Percentiles rank a stretch among this genome's conserved stretches.
phyloP scores from a whole-genome alignment of 2,329 filamentous ascomycete species.

The Hirsutella rhossiliensis region DNA sequence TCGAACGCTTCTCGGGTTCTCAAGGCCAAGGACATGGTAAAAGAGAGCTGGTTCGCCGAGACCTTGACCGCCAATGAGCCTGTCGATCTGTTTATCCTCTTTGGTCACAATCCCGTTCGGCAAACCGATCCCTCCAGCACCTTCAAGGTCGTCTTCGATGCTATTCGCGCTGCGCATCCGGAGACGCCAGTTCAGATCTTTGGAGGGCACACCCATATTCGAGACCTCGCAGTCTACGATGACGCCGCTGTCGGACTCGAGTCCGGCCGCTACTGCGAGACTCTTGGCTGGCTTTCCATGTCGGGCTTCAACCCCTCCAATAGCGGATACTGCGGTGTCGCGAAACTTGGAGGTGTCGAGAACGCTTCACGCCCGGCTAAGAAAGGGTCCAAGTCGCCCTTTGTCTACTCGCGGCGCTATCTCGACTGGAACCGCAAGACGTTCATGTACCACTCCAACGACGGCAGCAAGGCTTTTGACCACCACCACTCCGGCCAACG shows the following conservation, averaged over 20 bases:
- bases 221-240: constrained; percentile 54
- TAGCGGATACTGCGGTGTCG: constrained; percentile 25
- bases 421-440: constrained; percentile 58
- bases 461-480: constrained; percentile 37
- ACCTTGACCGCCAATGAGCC: constrained; percentile 39
- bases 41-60: constrained; percentile 47
- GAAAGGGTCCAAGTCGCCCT: constrained; percentile 23
- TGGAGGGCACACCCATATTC: constrained; percentile 52
- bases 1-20: constrained; percentile 50
- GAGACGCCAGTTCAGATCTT: constrained; percentile 52
- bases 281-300: constrained; percentile 54
- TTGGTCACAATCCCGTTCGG: constrained; percentile 51
- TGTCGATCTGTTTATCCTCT: constrained; percentile 51
- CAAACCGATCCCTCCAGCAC: constrained; percentile 29
- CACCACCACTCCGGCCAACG: constrained; percentile 27
- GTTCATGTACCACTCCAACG: constrained; percentile 50
- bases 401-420: constrained; percentile 45
- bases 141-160: constrained; percentile 34
- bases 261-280: constrained; percentile 56
- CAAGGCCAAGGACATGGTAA: constrained; percentile 35
- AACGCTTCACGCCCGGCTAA: constrained; percentile 27
- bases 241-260: constrained; percentile 48
- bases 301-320: constrained; percentile 39
- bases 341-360: constrained; percentile 22
- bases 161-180: constrained; percentile 44